Evolutionary conservation across 352 stramenopile genomes (phyloP), one percentile per base, ranked within the genome.

Genomic region (Peronospora farinosa): DNA sequence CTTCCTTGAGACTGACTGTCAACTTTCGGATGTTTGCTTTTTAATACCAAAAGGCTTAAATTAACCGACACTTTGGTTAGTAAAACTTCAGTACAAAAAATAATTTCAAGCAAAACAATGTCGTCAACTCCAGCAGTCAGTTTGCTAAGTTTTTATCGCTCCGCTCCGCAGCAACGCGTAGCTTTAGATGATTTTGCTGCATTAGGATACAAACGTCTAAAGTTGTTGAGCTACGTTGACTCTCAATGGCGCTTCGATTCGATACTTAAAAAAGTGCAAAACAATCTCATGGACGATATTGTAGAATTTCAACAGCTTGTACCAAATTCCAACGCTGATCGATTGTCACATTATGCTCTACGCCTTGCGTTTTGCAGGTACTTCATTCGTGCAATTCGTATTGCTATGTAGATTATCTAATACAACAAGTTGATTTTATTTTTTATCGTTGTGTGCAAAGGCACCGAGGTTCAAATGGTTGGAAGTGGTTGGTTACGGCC

Each of bases 121-220:
- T 32, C 42, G 2, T 27, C 32, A 23, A 23, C 16, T 36, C 12
- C 4, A 17, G 2, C 28, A 13, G 11, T 8, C 4, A 48, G 42
- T 27, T 40, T 35, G 19, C 31, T 67, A 30, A 60, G 54, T 32
- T 84, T 98, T 65, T 98, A 98, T 63, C 57, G 62, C 15, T 51
- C 74, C 17, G 67, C 91, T 35, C 96, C 95, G 9, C 69, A 67
- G 28, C 74, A 81, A 27, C 82, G 96, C 53, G 71, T 98, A 39
- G 82, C 74, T 44, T 69, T 99, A 39, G 93, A 98, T 40, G 90
- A 97, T 41, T 95, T 98, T 65, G 82, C 98, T 65, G 86, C 30
- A 80, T 82, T 60, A 67, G 90, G 9, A 57, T 96, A 25, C 64
- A 86, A 51, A n/a, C 69, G 95, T 7, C 12, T 86, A 5, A 51